Base-by-base conservation (phyloP, 83 land plant species). In the Diphasiastrum complanatum region DNA sequence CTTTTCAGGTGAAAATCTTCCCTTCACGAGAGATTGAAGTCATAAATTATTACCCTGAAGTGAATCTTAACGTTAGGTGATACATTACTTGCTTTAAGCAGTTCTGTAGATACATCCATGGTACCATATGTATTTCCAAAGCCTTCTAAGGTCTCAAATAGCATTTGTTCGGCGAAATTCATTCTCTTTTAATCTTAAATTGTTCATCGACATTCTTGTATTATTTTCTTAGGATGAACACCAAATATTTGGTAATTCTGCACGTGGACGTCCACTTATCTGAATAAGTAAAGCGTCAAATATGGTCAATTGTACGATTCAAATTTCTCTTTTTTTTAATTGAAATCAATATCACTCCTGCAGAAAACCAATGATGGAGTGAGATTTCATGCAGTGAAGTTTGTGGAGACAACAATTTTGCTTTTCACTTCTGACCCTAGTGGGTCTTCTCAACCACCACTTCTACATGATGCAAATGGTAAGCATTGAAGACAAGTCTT, bases 341-440 rank as follows among this genome's bases (percentile, higher is more conserved):
- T 12, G 10, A 14, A 28, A 19, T 14, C 0, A 3, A 11, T 55
- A 33, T 53, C 47, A 38, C 4, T 55, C 1, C 35, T 78, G 65
- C 55, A 87, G 92, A 69, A 73, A 71, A 75, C 77, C 27, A 29
- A 65, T 33, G 67, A 71, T 53, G 81, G 79, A 8, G 60, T 71
- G 40, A 80, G 69, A 49, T 71, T 84, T 66, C 67, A 78, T 36
- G 89, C 81, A 12, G 5, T 87, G 29, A 87, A 87, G 47, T 87
- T 87, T 72, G 22, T 87, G 47, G 92, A 87, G 58, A 79, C 65
- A 35, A 71, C 26, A 70, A 75, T 79, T 62, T 34, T 84, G 25
- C 67, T 68, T 34, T 84, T 79, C 55, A 78, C 85, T 23, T 53
- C 83, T 28, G 87, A 84, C 23, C 31, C 71, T 0, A 64, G 54